Conservation (phyloP, 768 basidiomycete genomes). For the Rhodosporidiobolus sp. region DNA sequence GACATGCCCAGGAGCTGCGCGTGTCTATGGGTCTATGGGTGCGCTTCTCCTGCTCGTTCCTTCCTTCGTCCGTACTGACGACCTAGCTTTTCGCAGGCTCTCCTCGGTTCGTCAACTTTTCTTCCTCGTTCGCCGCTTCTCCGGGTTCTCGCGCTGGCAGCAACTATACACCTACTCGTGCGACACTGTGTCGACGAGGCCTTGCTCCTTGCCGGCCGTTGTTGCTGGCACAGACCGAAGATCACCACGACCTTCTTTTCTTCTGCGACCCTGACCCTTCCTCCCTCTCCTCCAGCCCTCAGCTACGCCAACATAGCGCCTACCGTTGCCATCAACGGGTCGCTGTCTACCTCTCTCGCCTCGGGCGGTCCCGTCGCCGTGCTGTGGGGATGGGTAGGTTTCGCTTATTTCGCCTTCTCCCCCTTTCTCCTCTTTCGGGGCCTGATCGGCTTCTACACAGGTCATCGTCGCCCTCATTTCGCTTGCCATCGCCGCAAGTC, state of each 20-base stretch:
- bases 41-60: not conserved
- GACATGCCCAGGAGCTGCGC: constrained; percentile 14
- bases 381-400: constrained; percentile 22
- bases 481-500: not conserved
- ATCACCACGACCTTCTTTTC: no score
- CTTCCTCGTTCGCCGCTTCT: not conserved
- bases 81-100: not conserved
- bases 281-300: not conserved
- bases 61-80: not conserved
- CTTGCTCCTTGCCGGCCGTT: no score
- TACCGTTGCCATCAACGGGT: constrained; percentile 12
- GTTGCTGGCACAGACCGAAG: no score
- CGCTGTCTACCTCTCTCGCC: constrained; percentile 4
- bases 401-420: not conserved
- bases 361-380: constrained; percentile 17
- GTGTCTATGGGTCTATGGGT: constrained; percentile 26
- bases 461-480: constrained; percentile 11
- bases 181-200: no score
- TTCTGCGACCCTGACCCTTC: not conserved
- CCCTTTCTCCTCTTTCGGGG: not conserved
- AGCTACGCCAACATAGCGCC: constrained; percentile 20
- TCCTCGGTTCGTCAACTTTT: constrained; percentile 6
- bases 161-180: no score
- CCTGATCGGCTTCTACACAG: not conserved
- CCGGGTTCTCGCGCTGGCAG: no score